Conservation (phyloP, 768 basidiomycete species). For the Russula griseocarnosa region DNA sequence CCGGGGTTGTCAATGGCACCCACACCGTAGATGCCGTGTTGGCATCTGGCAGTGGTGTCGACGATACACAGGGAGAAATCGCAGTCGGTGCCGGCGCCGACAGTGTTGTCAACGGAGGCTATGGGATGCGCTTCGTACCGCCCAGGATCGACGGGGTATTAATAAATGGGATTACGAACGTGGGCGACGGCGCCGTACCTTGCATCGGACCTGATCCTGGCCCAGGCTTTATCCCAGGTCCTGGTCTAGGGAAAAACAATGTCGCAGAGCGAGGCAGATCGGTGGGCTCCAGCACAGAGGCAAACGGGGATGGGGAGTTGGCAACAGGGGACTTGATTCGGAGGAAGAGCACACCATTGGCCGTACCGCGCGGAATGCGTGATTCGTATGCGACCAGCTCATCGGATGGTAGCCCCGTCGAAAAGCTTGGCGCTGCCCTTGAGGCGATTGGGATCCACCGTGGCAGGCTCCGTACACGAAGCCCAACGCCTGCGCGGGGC, state of each 20-base stretch:
- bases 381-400: slow-evolving; percentile 44
- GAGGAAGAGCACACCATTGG: slow-evolving; percentile 29
- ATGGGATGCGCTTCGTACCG: slow-evolving; percentile 11
- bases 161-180: neutral
- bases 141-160: slow-evolving; percentile 6
- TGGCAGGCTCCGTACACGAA: slow-evolving; percentile 51
- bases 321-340: neutral
- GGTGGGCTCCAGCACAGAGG: slow-evolving; percentile 6
- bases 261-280: slow-evolving; percentile 4
- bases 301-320: slow-evolving; percentile 15
- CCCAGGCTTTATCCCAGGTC: neutral
- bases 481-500: slow-evolving; percentile 47
- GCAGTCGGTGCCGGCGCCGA: neutral
- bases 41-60: slow-evolving; percentile 24
- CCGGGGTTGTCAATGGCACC: neutral
- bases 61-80: slow-evolving; percentile 19
- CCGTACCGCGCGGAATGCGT: slow-evolving; percentile 30
- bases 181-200: neutral
- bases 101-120: neutral
- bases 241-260: neutral
- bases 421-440: slow-evolving; percentile 37
- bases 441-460: slow-evolving; percentile 40
- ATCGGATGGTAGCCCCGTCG: slow-evolving; percentile 47
- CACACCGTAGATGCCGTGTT: slow-evolving; percentile 8
- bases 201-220: neutral